phyloP scores from a whole-genome alignment of 2,329 filamentous ascomycete species.

The Penicillium sp. region DNA sequence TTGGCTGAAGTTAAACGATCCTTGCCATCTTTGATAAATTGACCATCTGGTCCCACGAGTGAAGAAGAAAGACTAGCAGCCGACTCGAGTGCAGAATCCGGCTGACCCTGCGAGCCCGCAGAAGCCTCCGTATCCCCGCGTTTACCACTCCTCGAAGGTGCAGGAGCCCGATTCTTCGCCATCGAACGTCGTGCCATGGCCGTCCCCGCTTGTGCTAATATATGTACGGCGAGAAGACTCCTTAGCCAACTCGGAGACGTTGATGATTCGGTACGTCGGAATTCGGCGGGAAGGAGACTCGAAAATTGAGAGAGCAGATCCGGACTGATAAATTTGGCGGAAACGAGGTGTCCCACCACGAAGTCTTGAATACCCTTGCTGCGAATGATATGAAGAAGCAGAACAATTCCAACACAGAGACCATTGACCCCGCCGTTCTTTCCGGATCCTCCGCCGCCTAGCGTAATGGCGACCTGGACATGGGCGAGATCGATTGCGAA shows the following conservation, averaged over 20 bases:
- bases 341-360: constrained; percentile 46
- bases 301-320: constrained; percentile 45
- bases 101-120: constrained; percentile 43
- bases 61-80: constrained; percentile 43
- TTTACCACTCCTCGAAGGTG: constrained; percentile 43
- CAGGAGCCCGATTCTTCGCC: constrained; percentile 45
- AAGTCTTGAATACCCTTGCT: constrained; percentile 53
- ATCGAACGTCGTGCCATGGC: constrained; percentile 50
- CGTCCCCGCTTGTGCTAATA: constrained; percentile 49
- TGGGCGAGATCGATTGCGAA: constrained; percentile 88
- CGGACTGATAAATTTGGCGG: constrained; percentile 45
- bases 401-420: constrained; percentile 47
- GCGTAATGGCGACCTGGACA: constrained; percentile 85
- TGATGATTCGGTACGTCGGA: constrained; percentile 43
- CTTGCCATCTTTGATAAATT: constrained; percentile 55
- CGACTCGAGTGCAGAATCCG: constrained; percentile 45
- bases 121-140: constrained; percentile 48
- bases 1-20: constrained; percentile 65
- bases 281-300: constrained; percentile 45
- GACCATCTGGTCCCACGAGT: constrained; percentile 39
- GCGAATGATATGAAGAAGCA: constrained; percentile 47
- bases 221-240: constrained; percentile 51
- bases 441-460: constrained; percentile 71
- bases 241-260: constrained; percentile 47
- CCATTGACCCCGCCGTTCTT: constrained; percentile 49